Evolutionary conservation across 2,329 filamentous ascomycete genomes (phyloP).

Genomic region (Penicillium expansum): DNA sequence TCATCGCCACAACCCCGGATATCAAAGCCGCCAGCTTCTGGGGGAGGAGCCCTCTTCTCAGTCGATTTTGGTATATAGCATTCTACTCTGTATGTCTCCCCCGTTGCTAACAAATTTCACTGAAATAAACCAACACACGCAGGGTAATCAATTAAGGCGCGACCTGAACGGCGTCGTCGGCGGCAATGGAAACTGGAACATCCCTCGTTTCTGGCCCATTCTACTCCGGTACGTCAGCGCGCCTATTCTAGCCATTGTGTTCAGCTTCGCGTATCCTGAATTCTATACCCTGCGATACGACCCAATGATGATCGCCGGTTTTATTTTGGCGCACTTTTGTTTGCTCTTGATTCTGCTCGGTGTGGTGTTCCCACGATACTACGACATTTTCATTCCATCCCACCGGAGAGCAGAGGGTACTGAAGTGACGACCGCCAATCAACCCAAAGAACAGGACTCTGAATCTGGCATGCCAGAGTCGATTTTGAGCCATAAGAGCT

Average conservation of each 20-base stretch:
- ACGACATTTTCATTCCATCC: slow-evolving; percentile 52
- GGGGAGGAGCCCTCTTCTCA: slow-evolving; percentile 36
- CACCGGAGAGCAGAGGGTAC: slow-evolving; percentile 48
- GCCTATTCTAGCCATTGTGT: slow-evolving; percentile 53
- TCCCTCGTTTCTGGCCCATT: slow-evolving; percentile 52
- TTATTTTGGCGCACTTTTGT: slow-evolving; percentile 48
- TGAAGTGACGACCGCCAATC: not conserved
- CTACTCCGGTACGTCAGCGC: slow-evolving; percentile 52
- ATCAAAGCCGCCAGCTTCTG: slow-evolving; percentile 45
- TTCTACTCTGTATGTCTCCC: slow-evolving; percentile 55
- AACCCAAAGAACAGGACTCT: not conserved
- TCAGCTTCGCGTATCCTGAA: slow-evolving; percentile 52
- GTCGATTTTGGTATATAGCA: slow-evolving; percentile 53
- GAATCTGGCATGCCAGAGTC: not conserved
- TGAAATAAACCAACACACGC: not conserved
- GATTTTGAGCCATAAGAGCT: not conserved
- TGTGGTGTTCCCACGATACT: slow-evolving; percentile 55
- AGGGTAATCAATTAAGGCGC: slow-evolving; percentile 57
- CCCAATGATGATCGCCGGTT: slow-evolving; percentile 52
- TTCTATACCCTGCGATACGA: slow-evolving; percentile 51
- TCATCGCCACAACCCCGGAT: slow-evolving; percentile 41
- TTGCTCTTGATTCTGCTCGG: slow-evolving; percentile 50
- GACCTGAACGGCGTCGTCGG: slow-evolving; percentile 57
- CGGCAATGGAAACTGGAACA: slow-evolving; percentile 55
- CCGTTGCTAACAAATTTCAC: too few species aligned